Evolutionary conservation across 495 filamentous ascomycete genomes (phyloP).

Genomic region (Xylaria cubensis): DNA sequence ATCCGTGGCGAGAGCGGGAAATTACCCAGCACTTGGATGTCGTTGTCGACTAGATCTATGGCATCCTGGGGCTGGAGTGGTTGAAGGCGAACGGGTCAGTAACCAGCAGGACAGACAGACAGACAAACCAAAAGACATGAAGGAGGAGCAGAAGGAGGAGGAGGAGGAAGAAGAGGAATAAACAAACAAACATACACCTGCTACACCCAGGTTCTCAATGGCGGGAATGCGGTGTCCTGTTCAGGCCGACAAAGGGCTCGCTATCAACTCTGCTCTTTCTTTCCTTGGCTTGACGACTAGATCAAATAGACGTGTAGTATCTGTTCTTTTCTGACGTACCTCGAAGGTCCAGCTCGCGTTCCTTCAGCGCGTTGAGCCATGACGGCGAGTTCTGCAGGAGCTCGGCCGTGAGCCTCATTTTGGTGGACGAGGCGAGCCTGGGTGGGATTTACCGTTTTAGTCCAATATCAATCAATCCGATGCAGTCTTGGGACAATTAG

Average conservation of each 20-base stretch:
- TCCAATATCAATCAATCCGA: constrained; percentile 3
- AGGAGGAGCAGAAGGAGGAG: background rate
- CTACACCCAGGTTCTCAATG: constrained; percentile 98
- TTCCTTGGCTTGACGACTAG: constrained; percentile 47
- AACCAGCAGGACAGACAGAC: background rate
- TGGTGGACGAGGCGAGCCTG: constrained; percentile 12
- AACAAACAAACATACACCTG: constrained; percentile 67
- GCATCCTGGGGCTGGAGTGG: constrained; percentile 75
- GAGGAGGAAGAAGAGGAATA: constrained; percentile 9
- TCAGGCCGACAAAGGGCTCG: constrained; percentile 59
- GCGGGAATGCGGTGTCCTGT: constrained; percentile 96
- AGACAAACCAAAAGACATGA: background rate
- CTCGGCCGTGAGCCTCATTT: constrained; percentile 93
- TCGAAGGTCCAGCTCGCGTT: constrained; percentile 98
- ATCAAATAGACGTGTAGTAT: constrained; percentile 84
- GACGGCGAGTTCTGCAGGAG: constrained; percentile 89
- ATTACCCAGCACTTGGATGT: constrained; percentile 86
- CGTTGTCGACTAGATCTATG: constrained; percentile 98
- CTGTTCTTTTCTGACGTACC: constrained; percentile 99
- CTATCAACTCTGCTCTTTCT: constrained; percentile 84
- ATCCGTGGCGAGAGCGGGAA: constrained; percentile 93
- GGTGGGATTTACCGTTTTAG: constrained; percentile 25
- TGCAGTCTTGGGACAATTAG: background rate
- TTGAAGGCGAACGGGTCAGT: background rate
- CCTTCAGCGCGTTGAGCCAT: constrained; percentile 96